Evolutionary conservation across 352 stramenopile species (phyloP), one percentile per base, ranked within the genome.

Genomic region (Pythium volutum): DNA sequence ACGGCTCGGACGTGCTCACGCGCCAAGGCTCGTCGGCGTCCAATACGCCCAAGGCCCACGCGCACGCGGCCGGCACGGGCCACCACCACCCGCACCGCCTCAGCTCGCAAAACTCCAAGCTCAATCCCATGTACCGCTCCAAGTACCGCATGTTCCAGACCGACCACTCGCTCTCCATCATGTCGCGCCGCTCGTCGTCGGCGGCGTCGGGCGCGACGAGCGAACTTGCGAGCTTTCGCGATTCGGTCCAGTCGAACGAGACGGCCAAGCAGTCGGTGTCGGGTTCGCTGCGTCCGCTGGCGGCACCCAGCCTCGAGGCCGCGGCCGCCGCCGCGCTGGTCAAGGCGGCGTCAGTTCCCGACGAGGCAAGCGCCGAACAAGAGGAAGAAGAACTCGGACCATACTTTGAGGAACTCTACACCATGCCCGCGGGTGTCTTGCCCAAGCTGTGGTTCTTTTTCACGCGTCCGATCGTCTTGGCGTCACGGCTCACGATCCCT

Each of bases 61-160:
- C 64, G 23, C 49, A 43, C 39, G 47, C 27, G 14, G 50, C 48
- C 36, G 50, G 14, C 26, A 16, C 48, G 7, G 47, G 50, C 23
- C 58, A 65, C 41, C 67, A 48, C 46, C 66, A 77, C 25, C 69
- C 42, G 29, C 69, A 55, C 31, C 69, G 76, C 8, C 72, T 87
- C 25, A 65, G 41, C 1, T 73, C 79, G 22, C 71, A 81, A 43
- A 22, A 18, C 14, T 72, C 69, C 51, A 73, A 70, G 62, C 39
- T 77, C 51, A 87, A 82, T 55, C 77, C 79, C 8, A 79, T 81
- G 36, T 81, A 81, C 49, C 77, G 73, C 46, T 86, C 75, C 63
- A 89, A 89, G 63, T 87, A 87, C 59, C 75, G 79, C 29, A 81
- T 87, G 75, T 87, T 89, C 59, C 77, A 89, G 64, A 72, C 77